Evolutionary conservation across 495 filamentous ascomycete genomes (phyloP), one percentile per base, ranked within the genome.

Genomic region (Penicillium lividum): DNA sequence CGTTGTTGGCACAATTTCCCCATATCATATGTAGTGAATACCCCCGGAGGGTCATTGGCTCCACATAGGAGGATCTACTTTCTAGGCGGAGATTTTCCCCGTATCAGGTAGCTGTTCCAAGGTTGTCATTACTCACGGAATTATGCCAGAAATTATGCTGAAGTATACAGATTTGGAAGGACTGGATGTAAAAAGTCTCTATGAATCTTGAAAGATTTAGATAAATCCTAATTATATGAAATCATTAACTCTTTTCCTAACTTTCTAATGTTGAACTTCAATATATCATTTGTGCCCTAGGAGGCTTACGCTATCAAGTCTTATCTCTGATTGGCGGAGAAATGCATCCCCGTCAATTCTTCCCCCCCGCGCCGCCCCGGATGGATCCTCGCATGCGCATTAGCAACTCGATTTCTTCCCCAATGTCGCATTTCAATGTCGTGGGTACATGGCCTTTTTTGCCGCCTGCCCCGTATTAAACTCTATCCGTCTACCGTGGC

Each of bases 311-410:
- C 28, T 29, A 29, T 16, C 28, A 16, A 29, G 22, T 30, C 51
- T 43, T 15, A 33, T 13, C 28, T 25, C 16, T 73, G 61, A 77
- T 77, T 77, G 74, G 74, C 69, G 74, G 74, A 77, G 65, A 67
- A 77, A 73, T 58, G 34, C 51, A 57, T 54, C 54, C 50, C 67
- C 64, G 67, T 62, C 42, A 56, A 48, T 34, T 18, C 50, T 58
- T 18, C 50, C 57, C 62, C 54, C 67, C 65, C 67, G 65, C 64
- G 61, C 59, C 50, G 22, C 38, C 49, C 47, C 52, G 43, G 55
- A 57, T 56, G 57, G 50, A 61, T 63, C 52, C 49, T 56, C 43
- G 18, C 16, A 18, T 44, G 47, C 44, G 42, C 57, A 53, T 58
- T 51, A 46, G 45, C 47, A 57, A 30, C 18, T 7, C 50, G 11